Evolutionary conservation across 139 green algal genomes (phyloP).

Genomic region (Astrephomene gubernaculifera): DNA sequence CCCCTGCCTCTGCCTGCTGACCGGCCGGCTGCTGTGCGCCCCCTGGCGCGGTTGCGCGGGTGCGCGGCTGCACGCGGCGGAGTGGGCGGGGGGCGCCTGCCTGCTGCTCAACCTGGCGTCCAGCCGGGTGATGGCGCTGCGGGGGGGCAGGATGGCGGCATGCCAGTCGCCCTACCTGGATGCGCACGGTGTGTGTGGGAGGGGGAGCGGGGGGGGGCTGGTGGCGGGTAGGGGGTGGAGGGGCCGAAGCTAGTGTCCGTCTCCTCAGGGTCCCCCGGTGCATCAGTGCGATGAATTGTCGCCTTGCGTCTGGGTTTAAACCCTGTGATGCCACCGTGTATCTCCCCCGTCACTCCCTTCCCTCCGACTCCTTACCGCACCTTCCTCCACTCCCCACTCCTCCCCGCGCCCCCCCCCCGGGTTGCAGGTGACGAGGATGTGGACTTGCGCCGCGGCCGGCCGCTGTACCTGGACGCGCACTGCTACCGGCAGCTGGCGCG

Average conservation of each 20-base stretch:
- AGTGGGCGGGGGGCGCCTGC: slow-evolving; percentile 36
- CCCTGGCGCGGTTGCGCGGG: slow-evolving; percentile 44
- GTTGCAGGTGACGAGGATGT: slow-evolving; percentile 48
- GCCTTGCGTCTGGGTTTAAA: too few relatives aligned
- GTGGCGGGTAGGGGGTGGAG: too few relatives aligned
- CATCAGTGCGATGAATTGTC: too few relatives aligned
- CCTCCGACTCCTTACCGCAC: too few relatives aligned
- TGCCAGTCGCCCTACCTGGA: slow-evolving; percentile 56
- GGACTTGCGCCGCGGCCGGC: slow-evolving; percentile 49
- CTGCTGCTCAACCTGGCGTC: slow-evolving; percentile 48
- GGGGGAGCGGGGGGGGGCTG: too few relatives aligned
- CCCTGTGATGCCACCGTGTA: too few relatives aligned
- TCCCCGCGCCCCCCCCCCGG: too few relatives aligned
- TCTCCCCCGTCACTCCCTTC: too few relatives aligned
- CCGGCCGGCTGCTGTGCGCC: slow-evolving; percentile 46
- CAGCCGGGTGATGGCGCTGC: slow-evolving; percentile 45
- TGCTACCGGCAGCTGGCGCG: slow-evolving; percentile 41
- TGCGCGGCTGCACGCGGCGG: slow-evolving; percentile 41
- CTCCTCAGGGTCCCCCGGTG: too few relatives aligned
- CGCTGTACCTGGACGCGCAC: slow-evolving; percentile 43
- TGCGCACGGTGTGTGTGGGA: slow-evolving; percentile 39
- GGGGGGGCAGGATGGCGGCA: background rate
- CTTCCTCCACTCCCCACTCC: too few relatives aligned
- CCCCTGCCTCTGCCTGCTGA: slow-evolving; percentile 51
- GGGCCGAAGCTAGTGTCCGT: too few relatives aligned